Conservation (phyloP, 2,329 filamentous ascomycete genomes). For the Colletotrichum falcatum region DNA sequence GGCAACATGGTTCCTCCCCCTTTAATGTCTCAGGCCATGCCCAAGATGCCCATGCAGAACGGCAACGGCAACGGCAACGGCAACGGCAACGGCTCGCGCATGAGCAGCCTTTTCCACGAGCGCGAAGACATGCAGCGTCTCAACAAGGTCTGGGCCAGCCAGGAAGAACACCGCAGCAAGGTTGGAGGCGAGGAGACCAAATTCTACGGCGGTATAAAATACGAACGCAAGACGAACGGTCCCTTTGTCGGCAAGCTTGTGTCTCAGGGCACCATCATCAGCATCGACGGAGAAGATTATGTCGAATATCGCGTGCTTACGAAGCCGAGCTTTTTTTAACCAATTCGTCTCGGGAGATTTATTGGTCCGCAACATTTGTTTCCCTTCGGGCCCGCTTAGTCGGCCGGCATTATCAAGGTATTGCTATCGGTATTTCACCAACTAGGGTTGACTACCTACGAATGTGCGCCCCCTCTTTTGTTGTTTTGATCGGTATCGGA, state of each 20-base stretch:
- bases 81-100: slow-evolving; percentile 18
- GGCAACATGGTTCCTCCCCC: slow-evolving; percentile 10
- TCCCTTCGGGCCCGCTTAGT: neutral
- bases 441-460: neutral
- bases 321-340: slow-evolving; percentile 72
- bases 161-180: slow-evolving; percentile 61
- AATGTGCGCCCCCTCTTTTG: neutral
- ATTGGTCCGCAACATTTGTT: neutral
- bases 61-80: slow-evolving; percentile 4
- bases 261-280: slow-evolving; percentile 70
- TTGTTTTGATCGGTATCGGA: neutral
- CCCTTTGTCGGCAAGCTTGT: slow-evolving; percentile 74
- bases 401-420: neutral
- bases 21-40: slow-evolving; percentile 21
- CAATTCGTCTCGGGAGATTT: slow-evolving; percentile 12
- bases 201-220: slow-evolving; percentile 70
- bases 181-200: slow-evolving; percentile 64
- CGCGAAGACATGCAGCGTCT: slow-evolving; percentile 63
- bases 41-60: slow-evolving; percentile 30
- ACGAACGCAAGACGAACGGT: slow-evolving; percentile 70
- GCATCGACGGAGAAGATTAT: slow-evolving; percentile 75
- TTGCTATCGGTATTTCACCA: neutral
- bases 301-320: slow-evolving; percentile 75
- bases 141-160: slow-evolving; percentile 67
- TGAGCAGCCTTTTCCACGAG: slow-evolving; percentile 55